Evolutionary conservation across 371 early-diverging fungal species (phyloP), one percentile per base, ranked within the genome.

Genomic region (Mucor saturninus): DNA sequence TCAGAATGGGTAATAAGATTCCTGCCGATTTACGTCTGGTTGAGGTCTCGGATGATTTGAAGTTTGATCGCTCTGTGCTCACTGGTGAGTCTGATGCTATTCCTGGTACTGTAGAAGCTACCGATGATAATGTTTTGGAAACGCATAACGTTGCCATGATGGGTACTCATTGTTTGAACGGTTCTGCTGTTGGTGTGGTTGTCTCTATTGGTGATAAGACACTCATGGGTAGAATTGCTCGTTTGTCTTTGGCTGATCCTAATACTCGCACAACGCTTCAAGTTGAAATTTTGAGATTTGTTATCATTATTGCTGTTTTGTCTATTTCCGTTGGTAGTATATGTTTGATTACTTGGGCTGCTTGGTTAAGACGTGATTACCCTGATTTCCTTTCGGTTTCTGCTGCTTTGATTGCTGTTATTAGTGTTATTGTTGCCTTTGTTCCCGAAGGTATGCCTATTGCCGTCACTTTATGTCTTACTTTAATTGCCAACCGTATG

Each of bases 51-150:
- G 75, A 77, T 31, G 89, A 91, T 54, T 62, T 87, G 30, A 79
- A 81, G 48, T 86, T 92, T 67, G 91, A 93, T 61, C 84, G 87
- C 5, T 83, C 89, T 14, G 65, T 89, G 11, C 66, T 91, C 35
- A 91, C 91, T 13, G 92, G 91, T 50, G 90, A 91, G 67, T 67
- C 79, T n/a, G 84, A 87, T 21, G 79, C 86, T 29, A 77, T 91
- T 35, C 71, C 74, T 54, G 87, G 83, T 45, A 70, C 74, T 28
- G 77, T 82, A 5, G 76, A 77, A 6, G 51, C 68, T n/a, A 87
- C 88, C 0, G 85, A 89, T 67, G 75, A 80, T 4, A 84, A 83
- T 61, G 77, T 83, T 2, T 71, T 85, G 57, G 90, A 91, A 63
- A 85, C 83, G 28, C 77, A 77, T 56, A 90, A 91, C 64, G 65